These are phyloP conservation scores for Pythium sukuiense DNA, from an alignment of 352 stramenopile genomes.

Conservation along the genomic window DNA sequence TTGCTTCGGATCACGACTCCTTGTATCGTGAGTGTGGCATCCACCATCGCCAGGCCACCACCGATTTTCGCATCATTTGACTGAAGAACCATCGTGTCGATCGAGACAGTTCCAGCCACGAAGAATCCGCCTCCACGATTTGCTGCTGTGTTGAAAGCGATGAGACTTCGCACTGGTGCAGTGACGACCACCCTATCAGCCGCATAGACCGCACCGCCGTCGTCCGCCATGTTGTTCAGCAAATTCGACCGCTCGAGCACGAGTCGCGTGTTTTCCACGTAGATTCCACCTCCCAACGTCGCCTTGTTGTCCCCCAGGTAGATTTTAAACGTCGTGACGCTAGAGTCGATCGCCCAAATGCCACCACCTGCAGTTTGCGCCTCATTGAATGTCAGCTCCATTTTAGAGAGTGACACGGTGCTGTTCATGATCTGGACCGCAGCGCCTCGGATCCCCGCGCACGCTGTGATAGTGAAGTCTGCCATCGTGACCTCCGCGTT, in stretches of 20 bases:
- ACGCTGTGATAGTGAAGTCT: conserved; percentile 34
- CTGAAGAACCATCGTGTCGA: conserved; percentile 8
- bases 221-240: background rate
- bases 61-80: conserved; percentile 38
- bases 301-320: conserved; percentile 14
- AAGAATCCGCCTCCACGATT: conserved; percentile 21
- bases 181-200: background rate
- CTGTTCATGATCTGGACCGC: conserved; percentile 32
- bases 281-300: conserved; percentile 13
- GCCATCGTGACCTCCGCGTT: conserved; percentile 17
- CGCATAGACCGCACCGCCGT: conserved; percentile 22
- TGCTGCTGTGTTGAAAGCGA: conserved; percentile 8
- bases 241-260: conserved; percentile 6
- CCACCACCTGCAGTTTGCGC: conserved; percentile 33
- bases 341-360: conserved; percentile 31
- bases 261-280: conserved; percentile 5
- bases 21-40: conserved; percentile 20
- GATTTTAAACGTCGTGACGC: conserved; percentile 20
- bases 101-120: background rate
- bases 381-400: conserved; percentile 11
- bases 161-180: background rate
- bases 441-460: conserved; percentile 21
- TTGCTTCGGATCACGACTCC: conserved; percentile 32
- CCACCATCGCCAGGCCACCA: conserved; percentile 33
- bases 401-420: conserved; percentile 8